These are phyloP conservation scores for Wallacemonas sp. DNA, from an alignment of 208 protist genomes.

Conservation along the genomic window DNA sequence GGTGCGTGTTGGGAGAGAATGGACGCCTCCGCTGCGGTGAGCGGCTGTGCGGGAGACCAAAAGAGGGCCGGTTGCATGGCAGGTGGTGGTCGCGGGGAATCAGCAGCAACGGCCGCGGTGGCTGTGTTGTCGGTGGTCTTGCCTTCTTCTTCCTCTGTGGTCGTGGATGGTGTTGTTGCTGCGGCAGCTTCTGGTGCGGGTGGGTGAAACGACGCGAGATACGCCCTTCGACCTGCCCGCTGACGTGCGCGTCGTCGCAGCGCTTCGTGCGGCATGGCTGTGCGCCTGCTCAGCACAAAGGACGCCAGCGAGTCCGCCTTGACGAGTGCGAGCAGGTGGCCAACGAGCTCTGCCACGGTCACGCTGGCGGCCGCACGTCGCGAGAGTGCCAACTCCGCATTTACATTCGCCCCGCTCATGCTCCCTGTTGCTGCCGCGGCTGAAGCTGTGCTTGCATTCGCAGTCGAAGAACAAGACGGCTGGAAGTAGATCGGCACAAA, in stretches of 20 bases:
- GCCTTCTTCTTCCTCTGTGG: slow-evolving; percentile 7
- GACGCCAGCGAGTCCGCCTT: neutral
- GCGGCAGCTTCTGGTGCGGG: neutral
- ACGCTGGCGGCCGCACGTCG: too few relatives aligned
- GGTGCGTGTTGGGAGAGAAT: slow-evolving; percentile 54
- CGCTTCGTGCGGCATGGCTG: too few relatives aligned
- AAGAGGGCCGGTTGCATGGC: too few relatives aligned
- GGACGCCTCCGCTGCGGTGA: slow-evolving; percentile 84
- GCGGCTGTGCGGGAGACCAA: slow-evolving; percentile 36
- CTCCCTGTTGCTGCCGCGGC: too few relatives aligned
- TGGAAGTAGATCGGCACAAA: slow-evolving; percentile 24
- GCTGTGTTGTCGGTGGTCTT: too few relatives aligned
- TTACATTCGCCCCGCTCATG: too few relatives aligned
- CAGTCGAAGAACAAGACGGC: too few relatives aligned
- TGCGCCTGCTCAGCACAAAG: too few relatives aligned
- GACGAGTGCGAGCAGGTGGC: slow-evolving; percentile 4
- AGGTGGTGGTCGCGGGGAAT: too few relatives aligned
- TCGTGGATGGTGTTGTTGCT: neutral
- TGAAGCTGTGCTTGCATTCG: too few relatives aligned
- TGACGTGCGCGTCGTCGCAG: neutral
- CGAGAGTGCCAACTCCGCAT: too few relatives aligned
- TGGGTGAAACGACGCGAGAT: neutral
- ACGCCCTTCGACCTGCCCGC: neutral
- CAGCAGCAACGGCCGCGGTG: too few relatives aligned
- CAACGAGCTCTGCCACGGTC: slow-evolving; percentile 6